Conservation (phyloP, 768 basidiomycete genomes). For the Candolleomyces aberdarensis region DNA sequence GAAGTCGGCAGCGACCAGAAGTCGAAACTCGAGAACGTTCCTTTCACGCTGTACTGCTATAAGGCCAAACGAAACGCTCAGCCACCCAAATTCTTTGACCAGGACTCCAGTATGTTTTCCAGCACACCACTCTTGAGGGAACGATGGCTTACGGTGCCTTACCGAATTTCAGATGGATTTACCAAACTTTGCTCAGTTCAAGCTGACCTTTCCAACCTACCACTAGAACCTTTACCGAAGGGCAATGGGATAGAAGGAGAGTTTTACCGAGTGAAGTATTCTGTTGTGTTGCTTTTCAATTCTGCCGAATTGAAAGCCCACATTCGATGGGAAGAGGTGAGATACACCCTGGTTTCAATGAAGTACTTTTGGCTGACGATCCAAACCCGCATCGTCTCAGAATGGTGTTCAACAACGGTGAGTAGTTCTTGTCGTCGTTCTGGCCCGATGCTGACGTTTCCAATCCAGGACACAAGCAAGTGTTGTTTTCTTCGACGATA, state of each 20-base stretch:
- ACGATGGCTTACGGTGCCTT: background rate
- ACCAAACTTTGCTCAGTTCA: slow-evolving; percentile 15
- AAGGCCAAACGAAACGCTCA: background rate
- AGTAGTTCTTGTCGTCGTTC: background rate
- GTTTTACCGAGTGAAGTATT: slow-evolving; percentile 26
- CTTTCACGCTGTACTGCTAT: slow-evolving; percentile 17
- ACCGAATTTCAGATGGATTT: slow-evolving; percentile 9
- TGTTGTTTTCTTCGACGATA: slow-evolving; percentile 2
- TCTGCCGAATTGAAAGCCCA: slow-evolving; percentile 46
- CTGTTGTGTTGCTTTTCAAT: slow-evolving; percentile 41
- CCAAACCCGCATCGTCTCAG: background rate
- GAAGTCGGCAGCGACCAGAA: slow-evolving; percentile 5
- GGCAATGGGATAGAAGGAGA: background rate
- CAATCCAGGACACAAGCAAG: background rate
- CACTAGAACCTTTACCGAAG: slow-evolving; percentile 1
- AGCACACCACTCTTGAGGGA: background rate
- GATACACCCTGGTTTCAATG: background rate
- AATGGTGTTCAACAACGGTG: background rate
- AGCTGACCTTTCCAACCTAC: slow-evolving; percentile 14
- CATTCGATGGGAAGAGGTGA: slow-evolving; percentile 38
- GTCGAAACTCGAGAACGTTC: slow-evolving; percentile 7
- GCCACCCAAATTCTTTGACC: slow-evolving; percentile 18
- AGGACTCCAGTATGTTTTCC: slow-evolving; percentile 15
- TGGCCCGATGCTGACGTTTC: background rate
- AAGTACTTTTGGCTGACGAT: background rate